Percentiles rank a stretch among this genome's conserved stretches.
Conservation (phyloP, 768 basidiomycete species). For the Mrakia blollopis region DNA sequence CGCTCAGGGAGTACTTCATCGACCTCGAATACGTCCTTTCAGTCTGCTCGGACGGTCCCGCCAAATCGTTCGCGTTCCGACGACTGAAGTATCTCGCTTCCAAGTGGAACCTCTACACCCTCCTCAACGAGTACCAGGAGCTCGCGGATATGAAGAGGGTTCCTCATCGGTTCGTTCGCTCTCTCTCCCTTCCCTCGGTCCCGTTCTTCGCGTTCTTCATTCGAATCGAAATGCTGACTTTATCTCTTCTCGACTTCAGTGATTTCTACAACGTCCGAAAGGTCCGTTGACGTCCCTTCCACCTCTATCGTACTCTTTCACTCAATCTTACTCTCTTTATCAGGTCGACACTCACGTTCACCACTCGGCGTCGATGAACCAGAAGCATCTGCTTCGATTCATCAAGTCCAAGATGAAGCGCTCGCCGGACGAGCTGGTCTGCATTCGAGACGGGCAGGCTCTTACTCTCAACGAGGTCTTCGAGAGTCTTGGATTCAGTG, state of each 20-base stretch:
- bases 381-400: conserved; percentile 95
- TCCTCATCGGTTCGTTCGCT: conserved; percentile 64
- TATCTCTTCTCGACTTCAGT: conserved; percentile 47
- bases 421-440: conserved; percentile 81
- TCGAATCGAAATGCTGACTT: conserved; percentile 5
- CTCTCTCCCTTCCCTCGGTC: background rate
- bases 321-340: background rate
- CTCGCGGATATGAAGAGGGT: conserved; percentile 93
- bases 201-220: background rate
- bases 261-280: conserved; percentile 98
- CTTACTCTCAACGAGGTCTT: conserved; percentile 92
- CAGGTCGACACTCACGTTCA: conserved; percentile 95
- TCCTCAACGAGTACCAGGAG: conserved; percentile 91
- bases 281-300: background rate
- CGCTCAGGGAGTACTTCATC: conserved; percentile 87
- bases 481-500: conserved; percentile 85
- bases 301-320: background rate
- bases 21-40: conserved; percentile 85
- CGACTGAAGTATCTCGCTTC: conserved; percentile 83
- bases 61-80: conserved; percentile 91
- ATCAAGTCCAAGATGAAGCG: conserved; percentile 99
- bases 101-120: conserved; percentile 88
- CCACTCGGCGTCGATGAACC: conserved; percentile 98
- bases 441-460: conserved; percentile 84
- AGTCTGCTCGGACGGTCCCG: conserved; percentile 90